Base-by-base conservation (phyloP, 352 stramenopile species). In the Discostella stelligera region DNA sequence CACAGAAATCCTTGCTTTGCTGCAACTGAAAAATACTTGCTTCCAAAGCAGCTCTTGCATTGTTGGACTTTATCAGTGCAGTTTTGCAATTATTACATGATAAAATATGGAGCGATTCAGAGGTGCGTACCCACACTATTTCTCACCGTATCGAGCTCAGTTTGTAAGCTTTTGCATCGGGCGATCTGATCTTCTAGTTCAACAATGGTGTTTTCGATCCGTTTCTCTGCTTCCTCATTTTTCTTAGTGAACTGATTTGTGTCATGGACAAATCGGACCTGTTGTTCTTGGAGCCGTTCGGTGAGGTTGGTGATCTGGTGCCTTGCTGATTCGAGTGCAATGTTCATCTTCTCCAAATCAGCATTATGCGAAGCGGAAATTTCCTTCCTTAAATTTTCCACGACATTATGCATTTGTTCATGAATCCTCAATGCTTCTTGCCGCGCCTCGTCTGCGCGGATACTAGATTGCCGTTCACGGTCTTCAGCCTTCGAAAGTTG, bases 141-240 rank as follows among this genome's bases (percentile, higher is more conserved):
- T 65, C 71, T 73, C 41, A 83, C 65, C 67, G 79, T 18, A 21
- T 62, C 50, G 14, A 79, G n/a, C 65, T 77, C 56, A 27, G 16
- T 21, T 20, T 74, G 50, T 20, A 77, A 16, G 11, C 7, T 53
- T 41, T 55, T 41, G 39, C 56, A 66, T 55, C 64, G 56, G 11
- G 39, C 49, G 0, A 1, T 54, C 48, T 72, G 67, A 27, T 44
- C 49, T 46, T 66, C 53, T 32, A 79, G 23, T 71, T 68, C 18
- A 32, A 32, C 7, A 23, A n/a, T 69, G 10, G 50, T 41, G 9
- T 66, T 52, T 44, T 60, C 77, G 52, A 65, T 71, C 13, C 37
- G 30, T n/a, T 21, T 62, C 46, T 74, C 53, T 11, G 48, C 61
- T 9, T 52, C 64, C n/a, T 73, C 30, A 8, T 73, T 49, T 3